Conservation (phyloP, 306 rosid genomes). For the Trifolium dubium region DNA sequence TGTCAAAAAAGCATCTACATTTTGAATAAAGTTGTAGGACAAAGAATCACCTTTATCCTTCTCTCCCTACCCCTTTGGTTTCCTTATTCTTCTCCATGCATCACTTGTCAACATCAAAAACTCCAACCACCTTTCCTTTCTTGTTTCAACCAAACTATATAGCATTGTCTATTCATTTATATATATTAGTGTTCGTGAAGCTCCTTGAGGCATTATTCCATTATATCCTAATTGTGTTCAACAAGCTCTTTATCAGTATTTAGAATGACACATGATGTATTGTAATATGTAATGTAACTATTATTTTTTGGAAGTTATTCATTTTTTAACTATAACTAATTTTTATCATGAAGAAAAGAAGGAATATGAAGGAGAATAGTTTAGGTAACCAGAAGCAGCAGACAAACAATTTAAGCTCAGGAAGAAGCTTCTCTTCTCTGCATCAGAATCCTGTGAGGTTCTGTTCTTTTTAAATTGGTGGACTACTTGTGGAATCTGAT, state of each 20-base stretch:
- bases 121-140: constrained; percentile 45
- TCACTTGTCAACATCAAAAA: constrained; percentile 49
- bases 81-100: constrained; percentile 50
- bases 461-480: constrained; percentile 46
- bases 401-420: constrained; percentile 18
- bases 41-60: constrained; percentile 65
- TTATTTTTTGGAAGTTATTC: constrained; percentile 4
- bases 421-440: constrained; percentile 64
- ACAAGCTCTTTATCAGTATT: constrained; percentile 35
- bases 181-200: constrained; percentile 41
- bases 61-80: constrained; percentile 28
- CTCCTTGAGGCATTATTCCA: constrained; percentile 40
- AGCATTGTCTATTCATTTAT: not conserved
- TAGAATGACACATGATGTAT: constrained; percentile 5
- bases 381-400: constrained; percentile 22
- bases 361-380: constrained; percentile 35
- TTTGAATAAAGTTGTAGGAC: constrained; percentile 62
- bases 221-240: constrained; percentile 43
- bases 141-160: constrained; percentile 39
- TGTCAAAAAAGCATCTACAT: constrained; percentile 64
- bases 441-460: constrained; percentile 45
- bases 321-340: not conserved
- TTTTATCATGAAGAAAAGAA: constrained; percentile 16
- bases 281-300: not conserved
- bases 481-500: constrained; percentile 72